These are phyloP conservation scores for Myriosclerotinia duriaeana DNA, from an alignment of 2,329 filamentous ascomycete genomes.

Conservation along the genomic window DNA sequence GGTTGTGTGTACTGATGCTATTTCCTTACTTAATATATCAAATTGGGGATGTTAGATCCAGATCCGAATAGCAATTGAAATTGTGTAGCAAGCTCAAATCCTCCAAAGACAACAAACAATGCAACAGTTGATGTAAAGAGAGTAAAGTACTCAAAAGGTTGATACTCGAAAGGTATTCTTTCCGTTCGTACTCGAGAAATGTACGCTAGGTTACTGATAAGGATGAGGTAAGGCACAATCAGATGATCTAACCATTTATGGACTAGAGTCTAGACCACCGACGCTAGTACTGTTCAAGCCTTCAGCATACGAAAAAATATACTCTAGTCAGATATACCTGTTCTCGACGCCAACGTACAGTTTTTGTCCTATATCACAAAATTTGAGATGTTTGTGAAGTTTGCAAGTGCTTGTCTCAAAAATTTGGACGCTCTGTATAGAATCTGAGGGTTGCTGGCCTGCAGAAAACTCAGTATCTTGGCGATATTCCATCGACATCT, in stretches of 20 bases:
- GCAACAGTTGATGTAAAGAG: not conserved
- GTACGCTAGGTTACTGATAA: not conserved
- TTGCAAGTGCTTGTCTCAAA: not conserved
- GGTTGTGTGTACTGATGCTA: not conserved
- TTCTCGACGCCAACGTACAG: slow-evolving; percentile 10
- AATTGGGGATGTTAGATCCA: not conserved
- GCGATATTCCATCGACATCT: slow-evolving; percentile 5
- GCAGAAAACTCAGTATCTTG: slow-evolving; percentile 32
- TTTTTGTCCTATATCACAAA: not conserved
- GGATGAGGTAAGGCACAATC: not conserved
- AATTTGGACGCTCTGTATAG: slow-evolving; percentile 25
- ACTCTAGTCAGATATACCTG: not conserved
- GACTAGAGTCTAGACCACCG: not conserved
- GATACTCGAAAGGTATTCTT: not conserved
- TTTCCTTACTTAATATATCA: not conserved
- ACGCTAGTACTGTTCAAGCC: not conserved
- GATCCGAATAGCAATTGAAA: not conserved
- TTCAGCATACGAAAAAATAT: not conserved
- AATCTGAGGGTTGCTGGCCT: slow-evolving; percentile 34
- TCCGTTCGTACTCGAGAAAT: slow-evolving; percentile 8
- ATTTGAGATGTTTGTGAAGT: slow-evolving; percentile 26
- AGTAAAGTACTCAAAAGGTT: not conserved
- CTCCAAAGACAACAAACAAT: not conserved
- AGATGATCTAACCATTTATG: not conserved
- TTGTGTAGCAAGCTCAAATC: too few relatives aligned